Percentiles rank a stretch among this genome's conserved stretches.
These are phyloP conservation scores for Linnemannia hyalina DNA, from an alignment of 192 early-diverging fungal genomes.

Conservation along the genomic window DNA sequence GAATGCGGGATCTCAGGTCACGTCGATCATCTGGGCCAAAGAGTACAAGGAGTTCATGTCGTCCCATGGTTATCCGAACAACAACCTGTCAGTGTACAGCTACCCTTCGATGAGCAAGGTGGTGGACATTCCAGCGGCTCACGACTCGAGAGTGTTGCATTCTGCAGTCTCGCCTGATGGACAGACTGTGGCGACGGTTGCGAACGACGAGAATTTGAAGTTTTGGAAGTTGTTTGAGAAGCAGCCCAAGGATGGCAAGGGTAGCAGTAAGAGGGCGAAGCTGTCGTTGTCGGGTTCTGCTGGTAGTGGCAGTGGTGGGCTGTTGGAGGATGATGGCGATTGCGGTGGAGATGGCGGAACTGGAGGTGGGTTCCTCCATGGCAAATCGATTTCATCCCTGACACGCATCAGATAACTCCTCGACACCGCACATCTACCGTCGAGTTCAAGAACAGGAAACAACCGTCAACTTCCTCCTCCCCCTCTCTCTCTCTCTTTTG, in stretches of 20 bases:
- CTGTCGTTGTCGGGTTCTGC: background rate
- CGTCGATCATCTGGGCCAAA: conserved; percentile 91
- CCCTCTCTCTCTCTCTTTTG: too few relatives aligned
- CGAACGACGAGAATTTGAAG: conserved; percentile 94
- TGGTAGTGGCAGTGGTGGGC: background rate
- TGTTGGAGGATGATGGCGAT: conserved; percentile 3
- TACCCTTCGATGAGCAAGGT: conserved; percentile 81
- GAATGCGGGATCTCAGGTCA: conserved; percentile 92
- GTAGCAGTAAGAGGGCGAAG: conserved; percentile 1
- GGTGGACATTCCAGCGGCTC: conserved; percentile 82
- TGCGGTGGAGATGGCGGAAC: background rate
- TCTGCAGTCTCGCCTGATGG: conserved; percentile 93
- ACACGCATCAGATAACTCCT: conserved; percentile 14
- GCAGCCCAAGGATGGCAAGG: conserved; percentile 19
- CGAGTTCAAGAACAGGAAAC: too few relatives aligned
- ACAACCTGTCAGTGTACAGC: conserved; percentile 89
- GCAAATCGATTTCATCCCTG: conserved; percentile 36
- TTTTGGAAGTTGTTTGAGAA: conserved; percentile 94
- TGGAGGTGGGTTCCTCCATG: conserved; percentile 13
- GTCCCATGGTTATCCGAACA: conserved; percentile 93
- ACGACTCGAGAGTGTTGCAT: conserved; percentile 91
- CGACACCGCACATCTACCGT: background rate
- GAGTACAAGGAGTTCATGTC: conserved; percentile 89
- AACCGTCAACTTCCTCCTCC: too few relatives aligned
- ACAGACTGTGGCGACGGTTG: conserved; percentile 90